These are phyloP conservation scores for Leonotis leonurus DNA, from an alignment of 257 asterid genomes.

Conservation along the genomic window DNA sequence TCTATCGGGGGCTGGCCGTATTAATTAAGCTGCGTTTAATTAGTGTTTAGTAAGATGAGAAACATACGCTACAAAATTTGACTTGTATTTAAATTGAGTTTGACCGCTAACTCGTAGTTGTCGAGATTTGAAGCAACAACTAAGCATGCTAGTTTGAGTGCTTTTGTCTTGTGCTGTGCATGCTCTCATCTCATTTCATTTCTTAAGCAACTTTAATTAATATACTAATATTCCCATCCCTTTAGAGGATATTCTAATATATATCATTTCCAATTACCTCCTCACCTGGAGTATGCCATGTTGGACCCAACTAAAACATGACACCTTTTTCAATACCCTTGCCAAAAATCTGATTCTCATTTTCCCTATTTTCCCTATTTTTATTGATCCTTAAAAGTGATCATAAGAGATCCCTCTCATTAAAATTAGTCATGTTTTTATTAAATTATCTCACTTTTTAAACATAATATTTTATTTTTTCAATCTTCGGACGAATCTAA, in stretches of 20 bases:
- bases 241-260: slow-evolving; percentile 21
- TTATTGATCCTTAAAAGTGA: too few relatives aligned
- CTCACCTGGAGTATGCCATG: slow-evolving; percentile 2
- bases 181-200: neutral
- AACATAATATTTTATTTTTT: too few relatives aligned
- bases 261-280: neutral
- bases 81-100: neutral
- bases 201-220: neutral
- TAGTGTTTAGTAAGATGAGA: too few relatives aligned
- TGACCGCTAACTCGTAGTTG: too few relatives aligned
- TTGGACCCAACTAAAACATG: neutral
- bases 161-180: slow-evolving; percentile 18
- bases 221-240: neutral
- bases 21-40: too few relatives aligned
- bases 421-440: too few relatives aligned
- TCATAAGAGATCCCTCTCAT: too few relatives aligned
- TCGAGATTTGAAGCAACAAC: neutral
- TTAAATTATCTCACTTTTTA: too few relatives aligned
- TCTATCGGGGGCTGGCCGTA: too few relatives aligned
- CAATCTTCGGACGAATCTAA: too few relatives aligned
- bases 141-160: slow-evolving; percentile 21
- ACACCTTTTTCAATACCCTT: slow-evolving; percentile 9
- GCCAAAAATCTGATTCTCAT: neutral
- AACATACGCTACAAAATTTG: neutral
- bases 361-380: neutral